These are phyloP conservation scores for Ganoderma boninense DNA, from an alignment of 1,284 basidiomycete genomes.

Conservation along the genomic window DNA sequence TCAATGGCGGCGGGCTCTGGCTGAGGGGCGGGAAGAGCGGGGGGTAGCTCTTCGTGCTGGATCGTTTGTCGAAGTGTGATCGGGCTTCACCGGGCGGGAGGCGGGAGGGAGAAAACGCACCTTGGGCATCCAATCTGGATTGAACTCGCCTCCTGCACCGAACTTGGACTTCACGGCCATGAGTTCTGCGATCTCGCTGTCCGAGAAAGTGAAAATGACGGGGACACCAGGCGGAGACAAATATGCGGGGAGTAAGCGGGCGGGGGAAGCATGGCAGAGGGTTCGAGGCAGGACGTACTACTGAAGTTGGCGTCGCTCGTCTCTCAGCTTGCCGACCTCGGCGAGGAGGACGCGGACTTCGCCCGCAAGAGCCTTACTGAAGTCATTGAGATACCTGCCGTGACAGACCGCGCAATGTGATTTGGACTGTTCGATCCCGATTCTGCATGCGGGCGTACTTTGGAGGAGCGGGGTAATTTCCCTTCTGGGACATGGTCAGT, in stretches of 20 bases:
- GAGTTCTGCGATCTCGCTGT: constrained; percentile 77
- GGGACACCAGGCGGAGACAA: not conserved
- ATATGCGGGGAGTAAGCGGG: not conserved
- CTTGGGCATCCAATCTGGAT: constrained; percentile 69
- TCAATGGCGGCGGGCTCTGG: constrained; percentile 47
- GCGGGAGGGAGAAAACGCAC: constrained; percentile 39
- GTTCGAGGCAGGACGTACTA: constrained; percentile 56
- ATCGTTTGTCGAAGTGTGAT: constrained; percentile 6
- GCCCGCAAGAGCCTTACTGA: constrained; percentile 48
- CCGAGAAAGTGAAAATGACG: not conserved
- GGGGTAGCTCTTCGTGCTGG: constrained; percentile 31
- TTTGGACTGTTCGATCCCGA: constrained; percentile 14
- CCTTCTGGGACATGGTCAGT: constrained; percentile 31
- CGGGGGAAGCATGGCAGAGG: not conserved
- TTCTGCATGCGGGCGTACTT: constrained; percentile 28
- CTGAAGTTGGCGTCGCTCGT: constrained; percentile 74
- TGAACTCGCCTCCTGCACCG: constrained; percentile 73
- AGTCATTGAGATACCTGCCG: constrained; percentile 66
- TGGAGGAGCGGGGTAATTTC: constrained; percentile 33
- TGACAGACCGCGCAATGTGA: constrained; percentile 15
- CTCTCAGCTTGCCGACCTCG: constrained; percentile 79
- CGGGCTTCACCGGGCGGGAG: not conserved
- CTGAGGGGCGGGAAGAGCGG: constrained; percentile 35
- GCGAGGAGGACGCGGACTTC: constrained; percentile 55
- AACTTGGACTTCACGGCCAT: constrained; percentile 81